These are phyloP conservation scores for Cardamine resedifolia DNA, from an alignment of 345 rosid species.

Conservation along the genomic window DNA sequence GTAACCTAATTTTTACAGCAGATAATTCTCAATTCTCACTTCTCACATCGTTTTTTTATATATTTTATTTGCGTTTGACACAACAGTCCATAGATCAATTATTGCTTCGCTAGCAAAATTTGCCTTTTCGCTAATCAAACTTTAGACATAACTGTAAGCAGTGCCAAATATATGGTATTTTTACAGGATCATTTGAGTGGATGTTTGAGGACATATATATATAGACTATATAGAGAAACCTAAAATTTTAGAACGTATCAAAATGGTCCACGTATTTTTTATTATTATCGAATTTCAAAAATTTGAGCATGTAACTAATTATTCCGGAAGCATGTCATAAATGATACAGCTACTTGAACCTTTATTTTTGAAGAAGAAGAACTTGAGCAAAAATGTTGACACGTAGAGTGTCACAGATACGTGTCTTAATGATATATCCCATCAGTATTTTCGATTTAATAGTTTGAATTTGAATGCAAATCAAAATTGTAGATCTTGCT, in stretches of 20 bases:
- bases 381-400: not conserved
- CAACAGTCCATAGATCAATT: not conserved
- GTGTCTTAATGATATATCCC: not conserved
- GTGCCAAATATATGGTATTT: not conserved
- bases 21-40: not conserved
- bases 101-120: not conserved
- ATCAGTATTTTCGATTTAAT: not conserved
- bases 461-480: slow-evolving; percentile 11
- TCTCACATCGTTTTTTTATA: not conserved
- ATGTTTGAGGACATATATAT: not conserved
- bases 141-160: not conserved
- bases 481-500: slow-evolving; percentile 17
- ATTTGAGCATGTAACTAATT: not conserved
- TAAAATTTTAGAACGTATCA: not conserved
- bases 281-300: not conserved
- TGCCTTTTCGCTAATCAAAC: not conserved
- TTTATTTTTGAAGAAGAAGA: not conserved
- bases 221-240: not conserved
- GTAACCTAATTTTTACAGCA: not conserved
- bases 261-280: not conserved
- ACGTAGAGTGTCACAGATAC: not conserved
- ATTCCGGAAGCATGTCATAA: not conserved
- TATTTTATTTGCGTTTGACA: not conserved
- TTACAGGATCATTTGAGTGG: not conserved
- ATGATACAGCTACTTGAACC: not conserved